phyloP scores from a whole-genome alignment of 192 early-diverging fungal species.

The Gryganskiella cystojenkinii region DNA sequence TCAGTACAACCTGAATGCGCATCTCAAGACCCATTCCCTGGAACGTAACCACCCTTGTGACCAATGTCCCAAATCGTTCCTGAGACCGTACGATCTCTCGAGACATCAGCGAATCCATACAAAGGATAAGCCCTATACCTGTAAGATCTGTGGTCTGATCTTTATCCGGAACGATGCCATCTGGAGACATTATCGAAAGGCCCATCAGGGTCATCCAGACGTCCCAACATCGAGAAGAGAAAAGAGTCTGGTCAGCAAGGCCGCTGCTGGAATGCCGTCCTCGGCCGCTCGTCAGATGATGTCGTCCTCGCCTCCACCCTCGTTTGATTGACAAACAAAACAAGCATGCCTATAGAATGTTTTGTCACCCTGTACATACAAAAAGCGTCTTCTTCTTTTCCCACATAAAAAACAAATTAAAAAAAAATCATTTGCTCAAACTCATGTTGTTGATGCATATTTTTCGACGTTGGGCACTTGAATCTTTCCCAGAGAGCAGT shows the following conservation, averaged over 20 bases:
- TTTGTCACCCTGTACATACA: too few species aligned
- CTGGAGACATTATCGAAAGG: constrained; percentile 75
- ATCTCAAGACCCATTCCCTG: constrained; percentile 24
- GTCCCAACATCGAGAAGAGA: constrained; percentile 27
- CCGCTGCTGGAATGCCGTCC: not conserved
- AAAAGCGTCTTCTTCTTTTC: too few species aligned
- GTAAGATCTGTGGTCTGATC: constrained; percentile 69
- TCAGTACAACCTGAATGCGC: constrained; percentile 50
- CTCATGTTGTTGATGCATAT: too few species aligned
- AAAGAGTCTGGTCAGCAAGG: not conserved
- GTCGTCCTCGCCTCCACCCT: too few species aligned
- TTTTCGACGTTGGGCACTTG: too few species aligned
- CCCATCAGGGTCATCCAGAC: constrained; percentile 32
- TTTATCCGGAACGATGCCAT: constrained; percentile 85
- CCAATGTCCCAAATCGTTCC: constrained; percentile 9
- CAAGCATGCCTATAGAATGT: too few species aligned
- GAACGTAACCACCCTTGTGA: constrained; percentile 18
- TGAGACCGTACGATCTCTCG: constrained; percentile 69
- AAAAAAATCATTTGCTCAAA: too few species aligned
- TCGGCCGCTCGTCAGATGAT: not conserved
- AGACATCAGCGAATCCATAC: constrained; percentile 83
- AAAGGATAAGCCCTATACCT: constrained; percentile 76
- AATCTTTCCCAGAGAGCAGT: not conserved
- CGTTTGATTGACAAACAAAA: too few species aligned
- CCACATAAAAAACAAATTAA: too few species aligned